Percentiles rank a stretch among this genome's conserved stretches.
Conservation (phyloP, 1,284 basidiomycete species). For the Cryptococcus sp. region DNA sequence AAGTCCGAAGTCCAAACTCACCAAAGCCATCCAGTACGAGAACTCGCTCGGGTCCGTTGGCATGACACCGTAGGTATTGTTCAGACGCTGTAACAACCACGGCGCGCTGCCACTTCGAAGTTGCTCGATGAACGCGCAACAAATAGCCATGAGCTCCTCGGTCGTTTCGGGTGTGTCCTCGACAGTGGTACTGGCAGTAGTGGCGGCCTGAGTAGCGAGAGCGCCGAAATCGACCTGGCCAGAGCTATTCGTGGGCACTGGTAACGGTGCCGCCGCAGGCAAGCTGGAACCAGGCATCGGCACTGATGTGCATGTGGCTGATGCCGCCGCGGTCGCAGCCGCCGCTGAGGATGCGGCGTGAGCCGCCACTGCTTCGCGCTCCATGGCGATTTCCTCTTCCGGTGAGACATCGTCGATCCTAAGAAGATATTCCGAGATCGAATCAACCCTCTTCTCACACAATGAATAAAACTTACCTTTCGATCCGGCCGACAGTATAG, state of each 20-base stretch:
- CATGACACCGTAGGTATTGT: constrained; percentile 72
- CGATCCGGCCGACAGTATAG: constrained; percentile 82
- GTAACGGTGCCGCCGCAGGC: neutral
- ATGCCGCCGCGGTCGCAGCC: constrained; percentile 22
- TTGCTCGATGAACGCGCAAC: constrained; percentile 76
- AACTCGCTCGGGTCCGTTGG: constrained; percentile 65
- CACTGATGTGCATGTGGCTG: neutral
- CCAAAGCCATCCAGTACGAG: constrained; percentile 86
- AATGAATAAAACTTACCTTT: constrained; percentile 56
- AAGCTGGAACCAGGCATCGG: neutral
- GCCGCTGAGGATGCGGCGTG: constrained; percentile 15
- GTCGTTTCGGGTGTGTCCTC: constrained; percentile 58
- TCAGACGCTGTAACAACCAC: constrained; percentile 84
- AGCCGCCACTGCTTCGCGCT: constrained; percentile 33
- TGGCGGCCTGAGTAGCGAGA: constrained; percentile 13
- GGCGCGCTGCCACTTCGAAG: constrained; percentile 80
- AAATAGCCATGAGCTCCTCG: constrained; percentile 71
- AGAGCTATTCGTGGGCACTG: neutral
- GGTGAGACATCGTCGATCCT: constrained; percentile 62
- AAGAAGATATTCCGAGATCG: neutral
- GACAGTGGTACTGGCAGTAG: constrained; percentile 6
- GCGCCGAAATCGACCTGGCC: constrained; percentile 15
- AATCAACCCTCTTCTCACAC: neutral
- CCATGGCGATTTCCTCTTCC: constrained; percentile 57
- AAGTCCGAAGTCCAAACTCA: constrained; percentile 38